Percentiles rank a stretch among this genome's conserved stretches.
Evolutionary conservation across 306 rosid species (phyloP).

Genomic region (Sesbania bispinosa): DNA sequence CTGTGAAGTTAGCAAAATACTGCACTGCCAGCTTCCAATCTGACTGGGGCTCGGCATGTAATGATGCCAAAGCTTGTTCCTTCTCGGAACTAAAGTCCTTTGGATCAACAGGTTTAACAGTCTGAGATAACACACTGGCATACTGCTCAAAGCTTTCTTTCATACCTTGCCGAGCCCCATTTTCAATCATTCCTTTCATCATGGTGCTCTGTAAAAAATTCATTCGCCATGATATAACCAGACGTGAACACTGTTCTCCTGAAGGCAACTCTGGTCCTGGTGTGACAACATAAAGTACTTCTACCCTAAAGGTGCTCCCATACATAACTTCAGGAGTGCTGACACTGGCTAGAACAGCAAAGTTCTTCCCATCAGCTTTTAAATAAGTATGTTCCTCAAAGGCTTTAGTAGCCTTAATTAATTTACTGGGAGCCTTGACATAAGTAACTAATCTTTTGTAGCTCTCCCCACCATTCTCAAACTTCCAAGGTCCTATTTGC

Average conservation of each 20-base stretch:
- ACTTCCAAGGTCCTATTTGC: conserved; percentile 75
- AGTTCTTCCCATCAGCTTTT: conserved; percentile 89
- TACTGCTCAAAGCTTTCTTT: conserved; percentile 86
- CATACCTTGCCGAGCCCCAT: conserved; percentile 84
- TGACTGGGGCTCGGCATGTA: conserved; percentile 78
- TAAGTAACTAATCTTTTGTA: conserved; percentile 66
- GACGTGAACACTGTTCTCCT: conserved; percentile 69
- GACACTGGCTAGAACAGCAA: conserved; percentile 56
- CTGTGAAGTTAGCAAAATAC: conserved; percentile 81
- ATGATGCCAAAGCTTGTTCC: conserved; percentile 84
- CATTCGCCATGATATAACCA: conserved; percentile 89
- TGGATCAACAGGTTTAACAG: conserved; percentile 63
- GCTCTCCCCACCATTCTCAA: conserved; percentile 55
- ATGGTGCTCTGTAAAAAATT: conserved; percentile 89
- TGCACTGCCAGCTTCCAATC: conserved; percentile 87
- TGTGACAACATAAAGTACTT: conserved; percentile 73
- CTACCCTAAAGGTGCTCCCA: conserved; percentile 73
- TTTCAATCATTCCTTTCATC: conserved; percentile 97
- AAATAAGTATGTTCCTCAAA: conserved; percentile 79
- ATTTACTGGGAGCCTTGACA: conserved; percentile 71
- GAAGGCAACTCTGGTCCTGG: conserved; percentile 86
- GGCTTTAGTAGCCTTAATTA: conserved; percentile 80
- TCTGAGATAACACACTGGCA: conserved; percentile 65
- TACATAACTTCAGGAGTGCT: conserved; percentile 86
- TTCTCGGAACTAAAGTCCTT: conserved; percentile 67